Evolutionary conservation across 1,284 basidiomycete genomes (phyloP).

Genomic region (Xerocomus cyaneibrunnescens): DNA sequence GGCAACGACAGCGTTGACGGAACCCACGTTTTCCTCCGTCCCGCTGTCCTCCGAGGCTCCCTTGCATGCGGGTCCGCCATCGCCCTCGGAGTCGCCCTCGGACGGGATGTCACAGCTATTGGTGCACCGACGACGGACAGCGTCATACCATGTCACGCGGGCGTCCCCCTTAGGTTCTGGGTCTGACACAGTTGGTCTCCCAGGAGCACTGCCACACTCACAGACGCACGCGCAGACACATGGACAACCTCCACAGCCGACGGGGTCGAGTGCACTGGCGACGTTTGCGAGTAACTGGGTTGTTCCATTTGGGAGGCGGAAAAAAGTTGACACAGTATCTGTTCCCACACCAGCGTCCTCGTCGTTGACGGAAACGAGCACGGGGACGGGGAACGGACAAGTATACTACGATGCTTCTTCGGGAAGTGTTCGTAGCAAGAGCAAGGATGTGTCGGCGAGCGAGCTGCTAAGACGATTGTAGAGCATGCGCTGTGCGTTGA

Average conservation of each 20-base stretch:
- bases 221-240: not conserved
- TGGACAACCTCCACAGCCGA: conserved; percentile 10
- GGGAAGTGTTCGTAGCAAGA: conserved; percentile 12
- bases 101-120: conserved; percentile 54
- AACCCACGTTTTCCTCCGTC: conserved; percentile 43
- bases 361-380: conserved; percentile 8
- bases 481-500: not conserved
- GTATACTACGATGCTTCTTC: conserved; percentile 12
- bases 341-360: not conserved
- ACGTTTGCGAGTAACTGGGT: conserved; percentile 68
- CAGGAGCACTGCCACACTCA: conserved; percentile 10
- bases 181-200: not conserved
- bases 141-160: conserved; percentile 54
- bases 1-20: conserved; percentile 67
- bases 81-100: conserved; percentile 56
- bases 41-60: conserved; percentile 45
- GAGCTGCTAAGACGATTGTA: conserved; percentile 45
- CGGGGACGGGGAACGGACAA: conserved; percentile 16
- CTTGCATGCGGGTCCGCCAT: conserved; percentile 45
- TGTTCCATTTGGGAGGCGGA: conserved; percentile 57
- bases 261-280: conserved; percentile 50
- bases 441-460: conserved; percentile 38
- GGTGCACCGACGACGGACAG: conserved; percentile 49
- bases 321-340: conserved; percentile 34
- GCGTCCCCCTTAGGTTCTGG: conserved; percentile 46